These are phyloP conservation scores for Taxawa tesnikishii DNA, from an alignment of 2,329 filamentous ascomycete genomes.

Conservation along the genomic window DNA sequence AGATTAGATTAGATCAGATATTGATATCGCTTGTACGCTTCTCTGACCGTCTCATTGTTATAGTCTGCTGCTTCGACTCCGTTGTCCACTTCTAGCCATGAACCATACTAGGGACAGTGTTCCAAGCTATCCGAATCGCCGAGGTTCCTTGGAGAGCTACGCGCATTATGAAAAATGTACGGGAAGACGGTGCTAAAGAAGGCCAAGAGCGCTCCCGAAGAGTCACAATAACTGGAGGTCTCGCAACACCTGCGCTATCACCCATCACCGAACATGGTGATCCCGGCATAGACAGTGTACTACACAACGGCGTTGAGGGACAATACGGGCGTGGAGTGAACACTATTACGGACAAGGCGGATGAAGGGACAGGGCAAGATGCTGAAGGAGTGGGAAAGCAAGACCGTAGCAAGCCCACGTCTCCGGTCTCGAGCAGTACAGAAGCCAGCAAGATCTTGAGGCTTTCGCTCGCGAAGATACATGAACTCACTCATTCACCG, in stretches of 20 bases:
- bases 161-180: background rate
- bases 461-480: conserved; percentile 41
- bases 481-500: conserved; percentile 42
- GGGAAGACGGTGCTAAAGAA: background rate
- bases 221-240: conserved; percentile 3
- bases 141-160: no score
- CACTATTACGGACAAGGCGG: no score
- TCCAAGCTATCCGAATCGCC: no score
- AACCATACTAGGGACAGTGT: no score
- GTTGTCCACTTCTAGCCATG: no score
- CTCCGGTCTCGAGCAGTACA: background rate
- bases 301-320: no score
- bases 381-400: background rate
- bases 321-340: no score
- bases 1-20: no score
- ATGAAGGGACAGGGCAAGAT: background rate
- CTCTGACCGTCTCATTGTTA: no score
- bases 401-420: no score
- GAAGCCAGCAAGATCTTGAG: conserved; percentile 31
- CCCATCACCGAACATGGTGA: background rate
- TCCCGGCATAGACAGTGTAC: background rate
- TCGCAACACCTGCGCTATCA: background rate
- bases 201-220: conserved; percentile 1
- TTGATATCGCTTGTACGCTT: no score
- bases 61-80: no score